Evolutionary conservation across 2,329 filamentous ascomycete genomes (phyloP).

Genomic region (Pestalotiopsis sp.): DNA sequence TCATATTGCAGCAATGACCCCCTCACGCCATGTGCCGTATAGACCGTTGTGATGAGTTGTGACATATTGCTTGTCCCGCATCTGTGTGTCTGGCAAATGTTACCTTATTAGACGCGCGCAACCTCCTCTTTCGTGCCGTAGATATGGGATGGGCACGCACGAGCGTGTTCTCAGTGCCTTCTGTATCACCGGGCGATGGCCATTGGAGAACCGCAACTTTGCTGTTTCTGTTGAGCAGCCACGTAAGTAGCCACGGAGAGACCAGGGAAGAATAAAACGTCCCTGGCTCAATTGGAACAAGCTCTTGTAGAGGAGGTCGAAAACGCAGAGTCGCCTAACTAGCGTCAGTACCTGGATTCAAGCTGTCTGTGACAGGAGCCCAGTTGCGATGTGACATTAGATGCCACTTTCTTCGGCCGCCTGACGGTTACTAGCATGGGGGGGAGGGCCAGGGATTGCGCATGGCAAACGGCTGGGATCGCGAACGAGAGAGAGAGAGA

Average conservation of each 20-base stretch:
- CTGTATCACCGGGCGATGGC: not conserved
- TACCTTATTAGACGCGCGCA: not conserved
- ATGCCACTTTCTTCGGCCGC: not conserved
- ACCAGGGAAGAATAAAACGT: not conserved
- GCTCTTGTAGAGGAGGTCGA: not conserved
- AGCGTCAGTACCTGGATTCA: not conserved
- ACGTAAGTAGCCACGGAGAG: not conserved
- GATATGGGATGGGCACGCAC: not conserved
- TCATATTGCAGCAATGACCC: constrained; percentile 19
- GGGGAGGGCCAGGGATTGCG: not conserved
- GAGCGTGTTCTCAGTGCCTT: not conserved
- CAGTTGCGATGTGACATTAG: not conserved
- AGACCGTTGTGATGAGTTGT: constrained; percentile 1
- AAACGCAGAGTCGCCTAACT: not conserved
- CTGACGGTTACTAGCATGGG: not conserved
- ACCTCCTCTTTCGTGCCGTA: not conserved
- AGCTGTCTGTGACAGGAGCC: not conserved
- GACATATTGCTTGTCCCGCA: constrained; percentile 3
- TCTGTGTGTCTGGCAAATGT: constrained; percentile 1
- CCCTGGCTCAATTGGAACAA: not conserved
- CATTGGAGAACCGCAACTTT: too few species aligned
- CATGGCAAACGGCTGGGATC: not conserved
- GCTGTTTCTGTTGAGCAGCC: too few species aligned
- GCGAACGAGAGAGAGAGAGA: not conserved
- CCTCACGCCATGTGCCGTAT: not conserved